phyloP scores from a whole-genome alignment of 2,329 filamentous ascomycete species.

The Leptosphaerulina australis region DNA sequence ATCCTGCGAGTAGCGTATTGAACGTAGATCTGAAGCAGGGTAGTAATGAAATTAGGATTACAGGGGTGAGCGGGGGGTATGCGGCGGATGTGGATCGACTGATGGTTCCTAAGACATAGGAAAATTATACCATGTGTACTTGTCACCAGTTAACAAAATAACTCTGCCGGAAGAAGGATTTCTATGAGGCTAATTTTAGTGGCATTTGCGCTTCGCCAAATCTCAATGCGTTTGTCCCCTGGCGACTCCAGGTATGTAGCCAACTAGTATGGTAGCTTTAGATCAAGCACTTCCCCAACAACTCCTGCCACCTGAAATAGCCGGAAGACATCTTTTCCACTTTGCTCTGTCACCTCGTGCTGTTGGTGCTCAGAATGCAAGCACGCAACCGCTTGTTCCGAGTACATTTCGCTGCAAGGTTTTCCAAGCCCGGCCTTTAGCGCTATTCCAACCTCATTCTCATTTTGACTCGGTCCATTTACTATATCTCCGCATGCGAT shows the following conservation, averaged over 20 bases:
- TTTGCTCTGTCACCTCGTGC: too few species aligned
- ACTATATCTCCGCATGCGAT: not conserved
- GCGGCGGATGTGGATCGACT: conserved; percentile 62
- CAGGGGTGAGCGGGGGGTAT: conserved; percentile 55
- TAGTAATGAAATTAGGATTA: conserved; percentile 55
- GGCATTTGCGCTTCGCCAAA: not conserved
- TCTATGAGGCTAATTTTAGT: too few species aligned
- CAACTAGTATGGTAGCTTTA: not conserved
- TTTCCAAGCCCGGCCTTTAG: not conserved
- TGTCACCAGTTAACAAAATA: too few species aligned
- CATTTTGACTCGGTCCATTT: not conserved
- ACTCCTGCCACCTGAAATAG: not conserved
- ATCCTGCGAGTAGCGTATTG: conserved; percentile 56
- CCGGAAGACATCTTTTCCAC: not conserved
- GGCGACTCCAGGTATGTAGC: not conserved
- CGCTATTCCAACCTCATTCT: not conserved
- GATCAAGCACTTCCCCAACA: not conserved
- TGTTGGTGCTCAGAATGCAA: not conserved
- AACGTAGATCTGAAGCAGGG: conserved; percentile 58
- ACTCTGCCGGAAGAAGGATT: too few species aligned
- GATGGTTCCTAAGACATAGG: conserved; percentile 57
- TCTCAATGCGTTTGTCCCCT: not conserved
- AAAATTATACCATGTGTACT: not conserved
- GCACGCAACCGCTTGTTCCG: not conserved
- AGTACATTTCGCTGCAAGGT: not conserved